Percentiles rank a stretch among this genome's conserved stretches.
These are phyloP conservation scores for Tuber microsphaerosporum DNA, from an alignment of 495 filamentous ascomycete species.

Conservation along the genomic window DNA sequence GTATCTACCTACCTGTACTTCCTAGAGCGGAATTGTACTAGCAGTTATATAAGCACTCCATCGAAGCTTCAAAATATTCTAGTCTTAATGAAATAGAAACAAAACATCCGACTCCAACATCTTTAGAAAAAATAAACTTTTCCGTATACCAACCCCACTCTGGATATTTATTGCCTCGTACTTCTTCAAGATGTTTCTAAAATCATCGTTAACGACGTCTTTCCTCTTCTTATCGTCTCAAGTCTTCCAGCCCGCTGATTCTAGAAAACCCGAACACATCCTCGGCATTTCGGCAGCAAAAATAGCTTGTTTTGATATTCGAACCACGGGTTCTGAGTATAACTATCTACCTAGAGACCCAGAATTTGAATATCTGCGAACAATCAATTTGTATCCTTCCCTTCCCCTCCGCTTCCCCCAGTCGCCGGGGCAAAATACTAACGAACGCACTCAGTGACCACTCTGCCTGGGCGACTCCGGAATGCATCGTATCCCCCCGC, in stretches of 20 bases:
- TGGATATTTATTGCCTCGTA: not conserved
- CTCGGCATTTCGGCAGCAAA: not conserved
- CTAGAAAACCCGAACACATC: not conserved
- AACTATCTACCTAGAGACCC: not conserved
- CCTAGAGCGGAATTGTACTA: not conserved
- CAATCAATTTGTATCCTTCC: not conserved
- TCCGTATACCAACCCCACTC: not conserved
- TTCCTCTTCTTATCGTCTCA: not conserved
- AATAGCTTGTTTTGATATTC: not conserved
- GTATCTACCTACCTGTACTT: not conserved
- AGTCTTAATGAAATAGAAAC: not conserved
- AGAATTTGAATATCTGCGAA: not conserved
- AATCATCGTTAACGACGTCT: not conserved
- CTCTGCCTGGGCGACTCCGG: not conserved
- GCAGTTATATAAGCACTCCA: not conserved
- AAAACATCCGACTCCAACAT: not conserved
- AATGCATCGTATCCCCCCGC: not conserved
- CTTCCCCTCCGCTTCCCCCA: not conserved
- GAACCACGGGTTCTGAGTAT: not conserved
- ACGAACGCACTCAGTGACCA: not conserved
- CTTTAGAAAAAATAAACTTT: not conserved
- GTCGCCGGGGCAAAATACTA: not conserved
- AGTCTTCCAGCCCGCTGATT: not conserved
- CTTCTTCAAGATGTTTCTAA: not conserved
- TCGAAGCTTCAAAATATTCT: not conserved